phyloP scores from a whole-genome alignment of 177 flowering plant species.

The Telopea speciosissima region DNA sequence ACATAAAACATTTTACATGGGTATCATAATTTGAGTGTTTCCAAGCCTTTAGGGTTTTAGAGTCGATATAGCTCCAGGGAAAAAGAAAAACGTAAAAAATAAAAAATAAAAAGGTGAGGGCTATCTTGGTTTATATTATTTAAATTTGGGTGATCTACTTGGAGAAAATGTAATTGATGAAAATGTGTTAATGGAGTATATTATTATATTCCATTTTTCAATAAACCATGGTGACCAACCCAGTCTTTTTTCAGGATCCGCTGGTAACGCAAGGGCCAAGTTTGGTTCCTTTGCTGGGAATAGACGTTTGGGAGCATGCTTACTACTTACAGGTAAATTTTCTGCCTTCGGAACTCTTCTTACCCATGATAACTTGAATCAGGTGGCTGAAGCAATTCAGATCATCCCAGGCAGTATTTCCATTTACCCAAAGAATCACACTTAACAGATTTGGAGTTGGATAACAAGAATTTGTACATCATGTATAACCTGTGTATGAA shows the following conservation, averaged over 20 bases:
- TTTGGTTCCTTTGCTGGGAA: conserved; percentile 1
- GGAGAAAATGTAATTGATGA: neutral
- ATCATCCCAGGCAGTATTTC: neutral
- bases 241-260: conserved; percentile 53
- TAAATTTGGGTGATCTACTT: neutral
- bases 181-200: neutral
- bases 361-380: neutral
- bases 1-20: too few relatives aligned
- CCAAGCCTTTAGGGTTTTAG: too few relatives aligned
- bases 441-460: neutral
- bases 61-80: too few relatives aligned
- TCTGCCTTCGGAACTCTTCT: neutral
- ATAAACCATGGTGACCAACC: neutral
- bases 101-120: too few relatives aligned
- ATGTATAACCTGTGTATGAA: neutral
- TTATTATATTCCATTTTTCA: neutral
- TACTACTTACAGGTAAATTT: conserved; percentile 72
- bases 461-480: neutral
- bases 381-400: neutral
- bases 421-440: neutral
- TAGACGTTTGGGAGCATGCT: conserved; percentile 1
- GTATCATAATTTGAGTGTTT: too few relatives aligned
- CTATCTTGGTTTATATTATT: neutral
- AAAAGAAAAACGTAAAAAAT: too few relatives aligned
- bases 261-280: neutral